A percentile compares a stretch with the other conserved stretches of the same genome.
These are phyloP conservation scores for Pisolithus microcarpus DNA, from an alignment of 768 basidiomycete species.

Conservation along the genomic window DNA sequence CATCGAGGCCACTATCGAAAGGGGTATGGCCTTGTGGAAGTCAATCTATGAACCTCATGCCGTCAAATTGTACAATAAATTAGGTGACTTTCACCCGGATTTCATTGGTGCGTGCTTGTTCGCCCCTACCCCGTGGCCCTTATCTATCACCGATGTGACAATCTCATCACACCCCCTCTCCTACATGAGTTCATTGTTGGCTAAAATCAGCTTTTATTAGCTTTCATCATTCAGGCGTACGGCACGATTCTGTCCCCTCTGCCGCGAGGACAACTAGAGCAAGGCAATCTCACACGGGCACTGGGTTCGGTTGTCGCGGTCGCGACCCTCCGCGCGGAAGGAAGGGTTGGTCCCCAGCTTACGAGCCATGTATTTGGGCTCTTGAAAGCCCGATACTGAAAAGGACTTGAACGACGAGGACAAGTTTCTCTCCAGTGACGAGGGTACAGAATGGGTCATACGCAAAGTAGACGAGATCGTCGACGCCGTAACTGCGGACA, in stretches of 20 bases:
- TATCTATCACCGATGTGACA: conserved; percentile 24
- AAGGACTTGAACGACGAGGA: conserved; percentile 62
- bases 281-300: conserved; percentile 80
- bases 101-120: conserved; percentile 70
- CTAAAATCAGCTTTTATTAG: conserved; percentile 35
- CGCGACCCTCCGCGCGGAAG: conserved; percentile 79
- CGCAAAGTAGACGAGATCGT: conserved; percentile 75
- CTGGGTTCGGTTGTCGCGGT: conserved; percentile 80
- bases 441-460: conserved; percentile 85
- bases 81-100: conserved; percentile 86
- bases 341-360: conserved; percentile 79
- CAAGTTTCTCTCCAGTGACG: conserved; percentile 74
- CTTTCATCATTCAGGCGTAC: conserved; percentile 83
- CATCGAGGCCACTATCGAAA: conserved; percentile 60
- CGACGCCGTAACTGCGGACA: conserved; percentile 57
- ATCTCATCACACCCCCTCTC: conserved; percentile 24
- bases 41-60: conserved; percentile 86
- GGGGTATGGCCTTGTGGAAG: conserved; percentile 73
- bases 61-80: conserved; percentile 82
- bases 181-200: conserved; percentile 28
- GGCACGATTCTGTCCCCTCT: conserved; percentile 72
- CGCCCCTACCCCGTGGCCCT: conserved; percentile 27
- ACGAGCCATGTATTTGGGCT: conserved; percentile 86
- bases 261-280: conserved; percentile 58
- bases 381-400: conserved; percentile 68